Conservation (phyloP, 805 yeast genomes). For the Yamadazyma sp. region DNA sequence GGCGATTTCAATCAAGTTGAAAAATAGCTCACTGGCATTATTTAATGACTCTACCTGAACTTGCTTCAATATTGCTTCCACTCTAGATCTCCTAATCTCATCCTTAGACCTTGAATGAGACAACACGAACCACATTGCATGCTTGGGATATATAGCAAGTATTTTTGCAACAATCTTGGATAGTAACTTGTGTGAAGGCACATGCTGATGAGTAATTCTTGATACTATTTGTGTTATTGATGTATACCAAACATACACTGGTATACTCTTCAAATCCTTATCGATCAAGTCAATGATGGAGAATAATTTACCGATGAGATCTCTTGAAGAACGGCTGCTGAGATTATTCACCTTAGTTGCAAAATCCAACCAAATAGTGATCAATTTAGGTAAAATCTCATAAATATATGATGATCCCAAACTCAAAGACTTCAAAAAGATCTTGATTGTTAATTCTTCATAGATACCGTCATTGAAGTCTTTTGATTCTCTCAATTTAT, state of each 20-base stretch:
- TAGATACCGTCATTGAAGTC: conserved; percentile 45
- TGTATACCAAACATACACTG: conserved; percentile 63
- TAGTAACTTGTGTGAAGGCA: conserved; percentile 53
- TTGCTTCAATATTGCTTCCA: conserved; percentile 9
- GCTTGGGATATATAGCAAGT: conserved; percentile 67
- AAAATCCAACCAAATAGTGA: conserved; percentile 89
- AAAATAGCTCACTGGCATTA: conserved; percentile 20
- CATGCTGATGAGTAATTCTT: conserved; percentile 64
- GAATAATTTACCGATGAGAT: conserved; percentile 23
- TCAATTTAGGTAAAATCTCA: conserved; percentile 86
- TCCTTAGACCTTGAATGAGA: conserved; percentile 64
- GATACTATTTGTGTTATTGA: conserved; percentile 86
- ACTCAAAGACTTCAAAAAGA: conserved; percentile 57
- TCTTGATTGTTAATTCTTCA: conserved; percentile 53
- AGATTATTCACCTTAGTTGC: conserved; percentile 33
- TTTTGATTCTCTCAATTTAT: conserved; percentile 71
- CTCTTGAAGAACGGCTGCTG: conserved; percentile 23
- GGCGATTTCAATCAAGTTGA: conserved; percentile 43
- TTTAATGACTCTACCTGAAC: not conserved
- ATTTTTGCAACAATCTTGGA: conserved; percentile 56
- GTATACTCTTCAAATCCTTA: conserved; percentile 38
- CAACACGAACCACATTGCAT: conserved; percentile 80
- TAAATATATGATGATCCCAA: conserved; percentile 64
- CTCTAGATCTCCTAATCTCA: conserved; percentile 24
- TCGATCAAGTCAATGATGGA: conserved; percentile 4